Evolutionary conservation across 2,329 filamentous ascomycete genomes (phyloP), one percentile per base, ranked within the genome.

Genomic region (Sporothrix brasiliensis): DNA sequence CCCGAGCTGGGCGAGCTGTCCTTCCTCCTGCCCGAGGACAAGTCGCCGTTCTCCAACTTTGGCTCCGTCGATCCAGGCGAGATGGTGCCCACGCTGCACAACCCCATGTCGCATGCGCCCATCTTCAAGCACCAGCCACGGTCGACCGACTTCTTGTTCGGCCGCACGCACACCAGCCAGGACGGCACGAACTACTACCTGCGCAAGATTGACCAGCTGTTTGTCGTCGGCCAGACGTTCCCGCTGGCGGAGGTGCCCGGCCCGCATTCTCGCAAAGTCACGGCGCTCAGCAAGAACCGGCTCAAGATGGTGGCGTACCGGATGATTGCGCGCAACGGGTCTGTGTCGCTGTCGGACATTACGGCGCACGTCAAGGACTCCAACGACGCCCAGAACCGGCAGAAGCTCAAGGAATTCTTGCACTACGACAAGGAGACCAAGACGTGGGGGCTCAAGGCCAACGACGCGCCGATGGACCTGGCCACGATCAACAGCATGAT

Each of bases 371-470:
- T 98, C 73, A 92, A 93, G 9, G 94, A 95, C 52, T 95, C 93
- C 6, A 95, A 92, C 24, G 94, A 98, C 77, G 93, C 95, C 70
- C 94, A 98, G 77, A 98, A 97, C 75, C 88, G 95, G 47, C 94
- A 97, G 77, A 97, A 98, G 80, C 90, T 99, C 81, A 95, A 97
- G 77, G 95, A 99, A 76, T 98, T 99, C 79, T 89, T 99, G 75
- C 86, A 89, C 65, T 98, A 97, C 77, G 91, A 95, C 76, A 94
- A 96, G 77, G 91, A 93, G 21, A 87, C 90, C 68, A 94, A 94
- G 76, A 92, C 92, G 44, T 99, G 95, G 95, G 88, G 90, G 39
- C 86, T 97, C 73, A 88, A 87, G 67, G 83, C 88, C 10, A 88
- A 88, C 27, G 92, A 97, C 74, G 83, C 87, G 0, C 84, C 95